Percentiles rank a stretch among this genome's conserved stretches.
These are phyloP conservation scores for Kurtzmaniella fragi DNA, from an alignment of 805 yeast species.

Conservation along the genomic window DNA sequence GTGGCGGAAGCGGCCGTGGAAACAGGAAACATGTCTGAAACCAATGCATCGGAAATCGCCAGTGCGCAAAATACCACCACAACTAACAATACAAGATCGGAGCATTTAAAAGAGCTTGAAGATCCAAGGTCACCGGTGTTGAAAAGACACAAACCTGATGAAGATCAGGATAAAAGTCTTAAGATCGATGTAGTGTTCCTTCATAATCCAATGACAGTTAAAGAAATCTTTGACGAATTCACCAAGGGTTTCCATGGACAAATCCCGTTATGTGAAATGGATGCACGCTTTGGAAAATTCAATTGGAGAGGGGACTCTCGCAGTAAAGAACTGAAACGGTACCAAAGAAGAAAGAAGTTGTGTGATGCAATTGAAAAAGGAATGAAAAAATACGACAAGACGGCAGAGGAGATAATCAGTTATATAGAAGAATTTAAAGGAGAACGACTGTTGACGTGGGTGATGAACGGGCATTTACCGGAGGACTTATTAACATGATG, in stretches of 20 bases:
- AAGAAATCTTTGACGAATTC: conserved; percentile 41
- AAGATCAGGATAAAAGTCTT: conserved; percentile 22
- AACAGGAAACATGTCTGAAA: conserved; percentile 7
- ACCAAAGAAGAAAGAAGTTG: conserved; percentile 38
- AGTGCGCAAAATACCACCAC: background rate
- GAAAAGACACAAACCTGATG: no score
- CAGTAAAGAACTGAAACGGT: conserved; percentile 39
- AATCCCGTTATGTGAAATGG: conserved; percentile 38
- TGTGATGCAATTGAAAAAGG: conserved; percentile 42
- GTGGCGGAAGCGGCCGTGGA: conserved; percentile 37
- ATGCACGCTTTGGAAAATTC: conserved; percentile 37
- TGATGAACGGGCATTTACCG: conserved; percentile 43
- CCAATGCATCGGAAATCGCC: background rate
- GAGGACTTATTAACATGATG: conserved; percentile 16
- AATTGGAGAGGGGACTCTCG: conserved; percentile 44
- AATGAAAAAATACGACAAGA: conserved; percentile 32
- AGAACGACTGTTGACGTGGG: conserved; percentile 41
- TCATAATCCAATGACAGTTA: conserved; percentile 41
- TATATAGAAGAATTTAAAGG: conserved; percentile 40
- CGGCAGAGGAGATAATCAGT: conserved; percentile 35
- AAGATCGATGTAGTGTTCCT: conserved; percentile 34
- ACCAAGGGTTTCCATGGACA: conserved; percentile 42
- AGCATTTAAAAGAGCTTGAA: background rate
- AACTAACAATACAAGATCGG: background rate
- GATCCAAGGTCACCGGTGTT: background rate